These are phyloP conservation scores for Clarireedia homoeocarpa DNA, from an alignment of 2,329 filamentous ascomycete genomes.

Conservation along the genomic window DNA sequence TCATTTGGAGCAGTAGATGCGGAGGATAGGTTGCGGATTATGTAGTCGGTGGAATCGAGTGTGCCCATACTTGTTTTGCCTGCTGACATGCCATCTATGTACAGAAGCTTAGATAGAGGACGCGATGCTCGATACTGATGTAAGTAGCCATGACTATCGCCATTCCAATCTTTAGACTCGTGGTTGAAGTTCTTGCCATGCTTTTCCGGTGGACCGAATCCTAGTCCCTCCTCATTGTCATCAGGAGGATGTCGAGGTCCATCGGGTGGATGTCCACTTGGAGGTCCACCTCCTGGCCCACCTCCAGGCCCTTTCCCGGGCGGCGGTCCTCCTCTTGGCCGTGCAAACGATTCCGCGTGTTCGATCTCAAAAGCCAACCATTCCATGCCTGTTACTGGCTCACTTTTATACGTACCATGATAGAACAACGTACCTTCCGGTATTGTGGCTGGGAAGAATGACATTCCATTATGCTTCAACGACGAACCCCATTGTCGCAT, in stretches of 20 bases:
- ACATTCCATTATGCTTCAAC: constrained; percentile 68
- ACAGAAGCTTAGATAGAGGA: constrained; percentile 50
- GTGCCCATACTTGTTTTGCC: constrained; percentile 59
- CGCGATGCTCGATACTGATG: constrained; percentile 57
- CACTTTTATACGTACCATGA: constrained; percentile 46
- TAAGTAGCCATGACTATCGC: constrained; percentile 44
- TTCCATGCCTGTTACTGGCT: constrained; percentile 47
- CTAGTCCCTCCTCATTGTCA: too few species aligned
- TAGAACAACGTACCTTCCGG: constrained; percentile 59
- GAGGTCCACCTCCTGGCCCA: constrained; percentile 7
- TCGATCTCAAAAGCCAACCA: constrained; percentile 75
- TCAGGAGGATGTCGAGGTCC: neutral
- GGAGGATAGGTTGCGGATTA: constrained; percentile 35
- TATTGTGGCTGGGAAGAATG: constrained; percentile 58
- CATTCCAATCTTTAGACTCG: neutral
- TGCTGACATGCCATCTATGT: constrained; percentile 63
- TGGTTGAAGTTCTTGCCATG: neutral
- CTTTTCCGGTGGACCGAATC: neutral
- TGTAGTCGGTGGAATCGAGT: constrained; percentile 56
- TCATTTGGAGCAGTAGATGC: constrained; percentile 26
- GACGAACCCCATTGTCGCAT: constrained; percentile 69
- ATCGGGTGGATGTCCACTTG: neutral
- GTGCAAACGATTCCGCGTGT: constrained; percentile 60
- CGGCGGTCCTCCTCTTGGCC: constrained; percentile 6
- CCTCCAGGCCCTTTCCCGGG: neutral